phyloP scores from a whole-genome alignment of 73 alveolate genomes.

The Blepharisma japonicum region DNA sequence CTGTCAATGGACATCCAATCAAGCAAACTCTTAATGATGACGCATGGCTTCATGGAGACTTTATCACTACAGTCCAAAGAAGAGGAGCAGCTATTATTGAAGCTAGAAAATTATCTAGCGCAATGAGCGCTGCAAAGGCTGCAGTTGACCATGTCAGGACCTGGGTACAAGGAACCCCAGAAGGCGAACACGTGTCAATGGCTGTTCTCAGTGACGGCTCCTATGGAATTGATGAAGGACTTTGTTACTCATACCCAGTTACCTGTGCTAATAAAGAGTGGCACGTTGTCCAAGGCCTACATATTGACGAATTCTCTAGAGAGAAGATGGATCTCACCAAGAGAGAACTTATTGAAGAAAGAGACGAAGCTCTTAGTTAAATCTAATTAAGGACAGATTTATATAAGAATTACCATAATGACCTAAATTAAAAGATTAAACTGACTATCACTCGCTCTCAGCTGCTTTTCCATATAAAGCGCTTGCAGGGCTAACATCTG shows the following conservation, averaged over 20 bases:
- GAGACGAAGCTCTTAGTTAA: constrained; percentile 25
- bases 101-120: constrained; percentile 67
- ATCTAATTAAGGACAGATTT: no score
- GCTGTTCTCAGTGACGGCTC: constrained; percentile 68
- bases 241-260: constrained; percentile 79
- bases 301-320: neutral
- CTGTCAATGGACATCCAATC: constrained; percentile 38
- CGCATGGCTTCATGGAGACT: constrained; percentile 52
- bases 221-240: constrained; percentile 60
- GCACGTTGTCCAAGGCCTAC: neutral
- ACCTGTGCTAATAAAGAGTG: constrained; percentile 39
- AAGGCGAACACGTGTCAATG: constrained; percentile 63
- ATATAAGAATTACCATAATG: no score
- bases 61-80: constrained; percentile 69
- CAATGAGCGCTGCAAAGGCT: constrained; percentile 85
- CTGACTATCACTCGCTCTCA: no score
- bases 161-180: constrained; percentile 68
- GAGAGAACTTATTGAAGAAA: constrained; percentile 4
- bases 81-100: constrained; percentile 86
- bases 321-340: neutral
- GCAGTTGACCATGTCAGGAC: constrained; percentile 72
- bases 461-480: no score
- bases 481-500: no score
- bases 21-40: constrained; percentile 56
- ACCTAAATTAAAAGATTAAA: no score